Evolutionary conservation across 2,329 filamentous ascomycete genomes (phyloP), one percentile per base, ranked within the genome.

Genomic region (Torrubiella hemipterigena): DNA sequence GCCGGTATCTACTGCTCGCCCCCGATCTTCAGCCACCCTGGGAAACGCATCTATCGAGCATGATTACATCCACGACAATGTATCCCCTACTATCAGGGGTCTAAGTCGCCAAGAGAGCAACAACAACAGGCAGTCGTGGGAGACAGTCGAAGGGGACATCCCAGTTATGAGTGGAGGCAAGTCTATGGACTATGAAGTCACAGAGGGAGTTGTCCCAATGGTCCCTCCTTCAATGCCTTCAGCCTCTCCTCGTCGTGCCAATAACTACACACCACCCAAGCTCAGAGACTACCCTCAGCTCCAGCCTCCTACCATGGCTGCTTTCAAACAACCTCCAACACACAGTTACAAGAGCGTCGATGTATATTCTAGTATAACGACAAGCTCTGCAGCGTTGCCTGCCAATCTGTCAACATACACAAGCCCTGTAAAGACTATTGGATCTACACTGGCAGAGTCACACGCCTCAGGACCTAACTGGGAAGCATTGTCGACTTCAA

Each of bases 381-480:
- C 48, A 6, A 56, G 54, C 35, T 56, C 55, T 5, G 44, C 48
- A 7, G 54, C 46, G 2, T 45, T 58, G 14, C 49, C 50, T 13
- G 27, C 27, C 10, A 33, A 34, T 13, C 17, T 20, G 30, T n/a
- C 17, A 29, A 24, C 14, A 25, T 27, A 28, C 8, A 21, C 27
- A 18, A 21, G 27, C 9, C 32, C 27, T 26, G 10, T n/a, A 27
- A 14, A 37, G 33, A 16, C 25, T 23, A 12, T 34, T 29, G 38
- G 36, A 33, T 21, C 27, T 31, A 35, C 38, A 16, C 32, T 34
- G 5, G 33, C 32, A 3, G 33, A 39, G 17, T 33, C 30, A 11
- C 26, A 31, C 9, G 38, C 5, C 3, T 37, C 35, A 6, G 31
- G 33, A 7, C 35, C 28, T 27, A 43, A 42, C 18, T 42, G 38